Conservation (phyloP, 2,329 filamentous ascomycete species). For the Raffaelea arxii region DNA sequence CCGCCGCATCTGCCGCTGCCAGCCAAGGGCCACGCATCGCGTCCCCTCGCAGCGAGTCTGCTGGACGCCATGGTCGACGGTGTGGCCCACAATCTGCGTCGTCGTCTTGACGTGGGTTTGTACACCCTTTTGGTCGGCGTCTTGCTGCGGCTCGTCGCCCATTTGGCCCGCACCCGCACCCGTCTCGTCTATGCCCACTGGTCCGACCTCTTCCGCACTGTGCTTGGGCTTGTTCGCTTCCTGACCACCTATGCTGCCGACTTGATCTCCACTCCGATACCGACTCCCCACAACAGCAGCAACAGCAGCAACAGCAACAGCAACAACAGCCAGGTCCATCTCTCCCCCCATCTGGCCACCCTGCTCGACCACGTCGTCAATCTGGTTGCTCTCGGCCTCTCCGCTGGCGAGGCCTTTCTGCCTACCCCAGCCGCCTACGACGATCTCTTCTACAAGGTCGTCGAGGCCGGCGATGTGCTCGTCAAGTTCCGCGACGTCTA, state of each 20-base stretch:
- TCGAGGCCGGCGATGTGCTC: conserved; percentile 79
- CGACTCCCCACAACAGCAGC: background rate
- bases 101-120: conserved; percentile 72
- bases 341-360: conserved; percentile 56
- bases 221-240: conserved; percentile 83
- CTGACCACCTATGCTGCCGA: conserved; percentile 78
- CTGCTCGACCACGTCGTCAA: conserved; percentile 73
- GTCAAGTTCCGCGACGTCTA: conserved; percentile 76
- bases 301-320: background rate
- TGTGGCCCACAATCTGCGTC: conserved; percentile 86
- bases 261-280: too few species aligned
- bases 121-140: conserved; percentile 78
- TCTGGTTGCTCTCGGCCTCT: conserved; percentile 73
- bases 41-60: conserved; percentile 64
- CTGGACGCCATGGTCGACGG: conserved; percentile 84
- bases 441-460: conserved; percentile 96
- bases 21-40: conserved; percentile 50
- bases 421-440: conserved; percentile 84
- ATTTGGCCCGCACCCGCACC: conserved; percentile 72
- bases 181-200: conserved; percentile 86
- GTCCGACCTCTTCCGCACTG: conserved; percentile 85
- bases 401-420: conserved; percentile 80
- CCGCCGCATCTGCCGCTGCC: conserved; percentile 75
- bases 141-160: conserved; percentile 71
- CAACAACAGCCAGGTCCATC: conserved; percentile 10